Base-by-base conservation (phyloP, 768 basidiomycete genomes). In the Phanerodontia chrysosporium region DNA sequence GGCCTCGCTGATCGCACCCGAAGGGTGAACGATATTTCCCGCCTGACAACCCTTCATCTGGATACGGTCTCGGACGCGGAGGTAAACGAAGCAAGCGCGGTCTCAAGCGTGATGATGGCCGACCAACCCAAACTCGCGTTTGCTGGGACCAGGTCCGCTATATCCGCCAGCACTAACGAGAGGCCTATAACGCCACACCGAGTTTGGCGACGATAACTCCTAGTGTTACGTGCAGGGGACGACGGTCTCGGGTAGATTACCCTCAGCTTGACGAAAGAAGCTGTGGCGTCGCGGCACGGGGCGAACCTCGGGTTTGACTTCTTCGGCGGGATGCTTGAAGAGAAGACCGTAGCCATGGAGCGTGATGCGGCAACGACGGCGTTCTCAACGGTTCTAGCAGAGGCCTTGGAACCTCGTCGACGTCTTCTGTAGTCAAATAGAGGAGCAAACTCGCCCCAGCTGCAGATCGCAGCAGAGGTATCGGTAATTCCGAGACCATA, bases 241-340 rank as follows among this genome's bases (percentile, higher is more conserved):
- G n/a, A n/a, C n/a, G n/a, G n/a, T n/a, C n/a, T n/a, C n/a, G n/a
- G n/a, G n/a, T n/a, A n/a, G n/a, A n/a, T n/a, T n/a, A n/a, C n/a
- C n/a, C n/a, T n/a, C n/a, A n/a, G n/a, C n/a, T 69, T 66, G 28
- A 51, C 46, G 51, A 70, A 59, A 13, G 72, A 68, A 69, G 67
- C 3, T 70, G 63, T 53, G 70, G 53, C 51, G 70, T 69, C 27
- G 72, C 58, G 70, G 51, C 49, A 69, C 69, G 28, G 72, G 57
- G 35, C 67, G 58, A 13, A 51, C 24, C 27, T 59, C 55, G 28
- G 35, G n/a, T 32, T 60, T 22, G 53, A 71, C 64, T 45, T 61
- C 51, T 61, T 35, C 32, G 32, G 71, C 21, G 61, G 67, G 64
- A 67, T 71, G 71, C 22, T 63, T 53, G 57, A 69, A 73, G 16